These are phyloP conservation scores for Alternaria postmessia DNA, from an alignment of 2,329 filamentous ascomycete species.

Conservation along the genomic window DNA sequence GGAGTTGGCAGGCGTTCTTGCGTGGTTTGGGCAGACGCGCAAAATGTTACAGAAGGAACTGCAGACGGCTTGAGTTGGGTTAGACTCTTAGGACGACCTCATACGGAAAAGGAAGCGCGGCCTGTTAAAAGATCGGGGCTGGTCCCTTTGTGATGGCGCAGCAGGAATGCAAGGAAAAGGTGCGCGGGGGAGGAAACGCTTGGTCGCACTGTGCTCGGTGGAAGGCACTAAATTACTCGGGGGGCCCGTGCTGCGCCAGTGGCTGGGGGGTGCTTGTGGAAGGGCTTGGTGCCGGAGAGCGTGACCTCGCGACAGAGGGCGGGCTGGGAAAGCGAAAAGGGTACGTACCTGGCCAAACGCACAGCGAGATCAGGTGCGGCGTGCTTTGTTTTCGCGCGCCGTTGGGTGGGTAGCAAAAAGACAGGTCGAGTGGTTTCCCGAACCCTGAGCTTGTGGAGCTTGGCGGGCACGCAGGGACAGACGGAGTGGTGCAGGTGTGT, in stretches of 20 bases:
- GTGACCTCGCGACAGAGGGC: conserved; percentile 9
- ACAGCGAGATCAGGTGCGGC: neutral
- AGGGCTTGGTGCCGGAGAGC: conserved; percentile 4
- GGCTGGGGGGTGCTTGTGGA: conserved; percentile 18
- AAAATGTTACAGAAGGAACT: conserved; percentile 41
- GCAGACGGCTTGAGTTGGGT: conserved; percentile 37
- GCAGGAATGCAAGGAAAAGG: conserved; percentile 43
- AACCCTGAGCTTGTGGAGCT: conserved; percentile 31
- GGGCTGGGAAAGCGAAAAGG: neutral
- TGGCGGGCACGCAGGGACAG: conserved; percentile 29
- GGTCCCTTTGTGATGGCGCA: conserved; percentile 47
- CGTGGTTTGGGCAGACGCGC: conserved; percentile 31
- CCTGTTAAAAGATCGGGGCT: conserved; percentile 44
- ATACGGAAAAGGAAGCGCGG: conserved; percentile 45
- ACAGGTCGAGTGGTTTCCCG: conserved; percentile 18
- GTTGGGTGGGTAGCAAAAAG: conserved; percentile 30
- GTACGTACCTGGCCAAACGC: conserved; percentile 28
- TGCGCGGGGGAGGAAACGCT: conserved; percentile 27
- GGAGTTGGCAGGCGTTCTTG: conserved; percentile 34
- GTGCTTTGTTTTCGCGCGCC: conserved; percentile 29
- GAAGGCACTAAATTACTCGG: conserved; percentile 26
- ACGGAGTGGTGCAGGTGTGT: conserved; percentile 44
- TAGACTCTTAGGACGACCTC: conserved; percentile 45
- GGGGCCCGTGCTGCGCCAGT: conserved; percentile 24
- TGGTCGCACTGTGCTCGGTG: conserved; percentile 41